These are phyloP conservation scores for Botrytis medusae DNA, from an alignment of 2,329 filamentous ascomycete species.

Conservation along the genomic window DNA sequence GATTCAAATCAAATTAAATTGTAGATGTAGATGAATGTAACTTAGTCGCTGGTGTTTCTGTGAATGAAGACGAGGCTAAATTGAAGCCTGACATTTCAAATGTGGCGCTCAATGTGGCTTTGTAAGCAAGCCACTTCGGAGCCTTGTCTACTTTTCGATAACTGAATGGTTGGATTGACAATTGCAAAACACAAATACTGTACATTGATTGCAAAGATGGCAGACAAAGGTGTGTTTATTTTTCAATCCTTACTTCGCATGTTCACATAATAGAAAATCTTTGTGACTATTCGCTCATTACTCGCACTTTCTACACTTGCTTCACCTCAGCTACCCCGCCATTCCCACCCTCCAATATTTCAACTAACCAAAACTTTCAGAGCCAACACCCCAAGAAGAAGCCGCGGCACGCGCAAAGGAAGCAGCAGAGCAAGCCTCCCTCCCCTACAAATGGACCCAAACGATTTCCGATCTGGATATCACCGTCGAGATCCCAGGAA, in stretches of 20 bases:
- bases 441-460: constrained; percentile 98
- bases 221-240: constrained; percentile 31
- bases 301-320: neutral
- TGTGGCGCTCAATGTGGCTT: constrained; percentile 7
- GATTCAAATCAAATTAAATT: neutral
- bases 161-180: neutral
- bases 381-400: constrained; percentile 50
- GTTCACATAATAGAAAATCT: neutral
- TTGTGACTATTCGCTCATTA: neutral
- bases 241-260: neutral
- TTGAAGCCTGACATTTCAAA: neutral
- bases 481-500: constrained; percentile 73
- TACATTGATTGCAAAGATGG: constrained; percentile 25
- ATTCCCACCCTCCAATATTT: neutral
- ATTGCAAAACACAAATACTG: constrained; percentile 23
- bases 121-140: constrained; percentile 28
- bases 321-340: constrained; percentile 16
- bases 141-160: constrained; percentile 29
- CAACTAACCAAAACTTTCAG: constrained; percentile 27
- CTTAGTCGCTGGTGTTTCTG: neutral
- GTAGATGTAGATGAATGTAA: neutral
- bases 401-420: constrained; percentile 68
- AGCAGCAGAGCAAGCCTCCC: constrained; percentile 79
- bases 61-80: neutral
- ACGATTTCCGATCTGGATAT: constrained; percentile 87